A percentile compares a stretch with the other conserved stretches of the same genome.
Conservation (phyloP, 305 asterid species). For the Stenogyne calaminthoides region DNA sequence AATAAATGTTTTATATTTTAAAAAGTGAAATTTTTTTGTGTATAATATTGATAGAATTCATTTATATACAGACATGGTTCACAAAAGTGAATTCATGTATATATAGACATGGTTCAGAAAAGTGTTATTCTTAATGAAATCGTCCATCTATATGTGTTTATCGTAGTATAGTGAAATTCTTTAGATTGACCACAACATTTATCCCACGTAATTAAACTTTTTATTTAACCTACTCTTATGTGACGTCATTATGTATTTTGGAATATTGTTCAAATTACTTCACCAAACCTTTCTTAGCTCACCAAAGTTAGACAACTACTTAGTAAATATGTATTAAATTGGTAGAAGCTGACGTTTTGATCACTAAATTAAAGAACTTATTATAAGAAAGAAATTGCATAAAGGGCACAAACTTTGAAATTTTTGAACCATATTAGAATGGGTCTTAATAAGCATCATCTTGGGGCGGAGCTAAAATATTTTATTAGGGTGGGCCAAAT, state of each 20-base stretch:
- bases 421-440: too few relatives aligned
- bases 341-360: not conserved
- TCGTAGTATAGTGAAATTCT: not conserved
- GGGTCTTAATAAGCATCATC: too few relatives aligned
- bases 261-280: not conserved
- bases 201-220: not conserved
- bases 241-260: not conserved
- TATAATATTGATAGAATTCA: too few relatives aligned
- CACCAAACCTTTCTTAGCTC: not conserved
- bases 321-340: not conserved
- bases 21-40: too few relatives aligned
- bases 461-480: too few relatives aligned
- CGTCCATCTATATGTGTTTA: not conserved
- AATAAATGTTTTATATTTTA: too few relatives aligned
- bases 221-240: not conserved
- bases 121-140: not conserved
- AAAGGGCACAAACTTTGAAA: not conserved
- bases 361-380: too few relatives aligned
- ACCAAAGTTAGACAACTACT: not conserved
- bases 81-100: too few relatives aligned
- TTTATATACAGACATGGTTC: too few relatives aligned
- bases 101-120: too few relatives aligned
- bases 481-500: too few relatives aligned
- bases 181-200: not conserved
- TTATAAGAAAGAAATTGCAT: not conserved